Base-by-base conservation (phyloP, 306 rosid genomes). In the Oemleria cerasiformis region DNA sequence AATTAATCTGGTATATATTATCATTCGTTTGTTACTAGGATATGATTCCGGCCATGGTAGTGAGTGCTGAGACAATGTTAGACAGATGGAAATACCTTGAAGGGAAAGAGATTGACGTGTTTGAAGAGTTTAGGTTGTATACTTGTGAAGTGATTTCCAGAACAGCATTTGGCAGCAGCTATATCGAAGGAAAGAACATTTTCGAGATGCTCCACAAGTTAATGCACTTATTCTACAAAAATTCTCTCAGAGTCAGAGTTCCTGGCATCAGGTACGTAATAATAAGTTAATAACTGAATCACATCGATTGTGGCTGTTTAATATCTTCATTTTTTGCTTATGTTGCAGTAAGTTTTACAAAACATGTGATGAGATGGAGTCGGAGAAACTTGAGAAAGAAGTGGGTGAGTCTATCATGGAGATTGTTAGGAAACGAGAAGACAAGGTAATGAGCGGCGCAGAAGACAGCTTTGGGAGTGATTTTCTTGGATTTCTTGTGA, bases 131-230 rank as follows among this genome's bases (percentile, higher is more conserved):
- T 54, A 74, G 67, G 60, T 44, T 67, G 41, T 54, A 69, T 72
- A 74, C 76, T 7, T 60, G 79, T 39, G 76, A 79, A 44, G 68
- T 74, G 34, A 79, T 79, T 36, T 68, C 76, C 3, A 79, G 75
- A 49, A 68, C 71, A 3, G 78, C 71, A 38, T 79, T 79, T 79
- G 79, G 75, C 23, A 79, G 79, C 72, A 69, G 69, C 67, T 70
- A 79, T 55, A 10, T 55, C 9, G 76, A 79, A 39, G 79, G 83
- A 67, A 39, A 63, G 73, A 70, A 23, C 39, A 49, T 74, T n/a
- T 79, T 74, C 8, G 51, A 79, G 17, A 74, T 56, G 73, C 4
- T 74, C 38, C 42, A 17, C 49, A 74, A 64, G 54, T 21, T 74
- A 21, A 1, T 8, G 6, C 30, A 7, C 5, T 5, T 67, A 17